These are phyloP conservation scores for Quercus lobata DNA, from an alignment of 331 rosid genomes.

Conservation along the genomic window DNA sequence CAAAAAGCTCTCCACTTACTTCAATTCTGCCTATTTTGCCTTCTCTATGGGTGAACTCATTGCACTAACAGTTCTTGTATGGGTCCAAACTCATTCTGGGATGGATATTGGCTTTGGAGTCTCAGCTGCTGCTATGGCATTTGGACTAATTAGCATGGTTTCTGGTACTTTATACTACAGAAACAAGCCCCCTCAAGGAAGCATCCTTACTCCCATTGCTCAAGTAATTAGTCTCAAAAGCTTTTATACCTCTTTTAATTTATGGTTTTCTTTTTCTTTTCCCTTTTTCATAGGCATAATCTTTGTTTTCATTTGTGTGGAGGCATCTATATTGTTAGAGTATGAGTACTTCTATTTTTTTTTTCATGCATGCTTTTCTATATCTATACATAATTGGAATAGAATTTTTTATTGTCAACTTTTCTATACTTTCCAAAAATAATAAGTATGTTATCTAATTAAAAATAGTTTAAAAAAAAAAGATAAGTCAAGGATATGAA, in stretches of 20 bases:
- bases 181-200: constrained; percentile 84
- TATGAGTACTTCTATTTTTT: no score
- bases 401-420: no score
- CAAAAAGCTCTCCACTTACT: constrained; percentile 69
- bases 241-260: background rate
- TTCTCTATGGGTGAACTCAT: constrained; percentile 82
- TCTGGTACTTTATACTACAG: constrained; percentile 67
- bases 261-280: background rate
- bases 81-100: constrained; percentile 97
- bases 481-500: no score
- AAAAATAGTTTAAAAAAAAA: no score
- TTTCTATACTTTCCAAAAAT: no score
- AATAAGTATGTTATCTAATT: no score
- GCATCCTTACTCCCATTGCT: constrained; percentile 76
- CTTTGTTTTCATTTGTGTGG: background rate
- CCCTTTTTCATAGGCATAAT: background rate
- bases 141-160: constrained; percentile 69
- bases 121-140: constrained; percentile 88
- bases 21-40: constrained; percentile 87
- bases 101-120: constrained; percentile 95
- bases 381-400: no score
- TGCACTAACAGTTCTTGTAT: constrained; percentile 78
- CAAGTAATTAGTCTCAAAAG: constrained; percentile 38
- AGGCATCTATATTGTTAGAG: background rate
- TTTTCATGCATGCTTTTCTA: no score